Evolutionary conservation across 768 basidiomycete genomes (phyloP), one percentile per base, ranked within the genome.

Genomic region (Hygrophoropsis aurantiaca): DNA sequence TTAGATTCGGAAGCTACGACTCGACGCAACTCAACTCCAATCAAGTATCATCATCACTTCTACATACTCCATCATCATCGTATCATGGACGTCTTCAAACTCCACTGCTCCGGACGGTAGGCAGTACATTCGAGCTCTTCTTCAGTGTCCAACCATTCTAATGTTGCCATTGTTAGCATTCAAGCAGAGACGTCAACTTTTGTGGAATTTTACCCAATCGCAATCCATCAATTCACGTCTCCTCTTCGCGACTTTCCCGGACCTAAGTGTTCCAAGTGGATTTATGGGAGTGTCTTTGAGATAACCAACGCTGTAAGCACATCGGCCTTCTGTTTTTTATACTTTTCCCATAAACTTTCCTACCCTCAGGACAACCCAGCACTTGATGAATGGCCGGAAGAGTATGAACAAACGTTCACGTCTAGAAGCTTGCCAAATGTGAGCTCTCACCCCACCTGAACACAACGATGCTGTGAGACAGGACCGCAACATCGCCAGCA

Each of bases 231-330:
- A 35, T 63, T 62, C 49, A 66, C 58, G 11, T 78, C 78, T 0
- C 71, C 77, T 2, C 53, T 81, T 13, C 68, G 70, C n/a, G 50
- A 68, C 34, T 67, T 84, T 18, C 81, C 74, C 1, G 81, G 81
- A 1, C 82, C 81, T 1, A 65, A 71, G 15, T 73, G 57, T 43
- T 42, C 66, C 2, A 76, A 70, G 51, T 65, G 65, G 45, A 40
- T 85, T 11, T 79, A 61, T 43, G 82, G 82, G 7, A 74, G 81
- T 54, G 44, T 79, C 50, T 62, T 56, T 32, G 68, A 76, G 5
- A 69, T 83, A 3, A 62, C 59, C 55, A 58, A 73, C 5, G 71
- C 67, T 6, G 79, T 79, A 52, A 21, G 66, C 27, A 7, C 13
- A 13, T 30, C 27, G 7, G 13, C 13, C 6, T 30, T 13, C 6